phyloP scores from a whole-genome alignment of 257 asterid genomes.

The Coffea eugenioides region DNA sequence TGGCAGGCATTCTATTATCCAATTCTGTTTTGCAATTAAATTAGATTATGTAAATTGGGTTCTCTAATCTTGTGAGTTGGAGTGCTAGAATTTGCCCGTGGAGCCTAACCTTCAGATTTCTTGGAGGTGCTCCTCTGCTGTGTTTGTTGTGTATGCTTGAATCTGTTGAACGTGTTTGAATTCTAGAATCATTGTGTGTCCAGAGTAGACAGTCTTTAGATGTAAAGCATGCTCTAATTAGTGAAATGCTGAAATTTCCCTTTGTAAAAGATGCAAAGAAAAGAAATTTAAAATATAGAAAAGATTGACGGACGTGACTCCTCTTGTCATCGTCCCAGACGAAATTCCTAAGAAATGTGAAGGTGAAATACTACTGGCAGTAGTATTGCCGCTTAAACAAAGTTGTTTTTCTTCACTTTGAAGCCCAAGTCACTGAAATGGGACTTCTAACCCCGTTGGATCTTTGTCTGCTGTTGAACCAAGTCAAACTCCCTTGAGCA shows the following conservation, averaged over 20 bases:
- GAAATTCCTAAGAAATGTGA: not conserved
- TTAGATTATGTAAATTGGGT: not conserved
- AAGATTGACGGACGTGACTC: slow-evolving; percentile 11
- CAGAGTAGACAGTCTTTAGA: not conserved
- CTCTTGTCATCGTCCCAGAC: slow-evolving; percentile 10
- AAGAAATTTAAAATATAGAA: not conserved
- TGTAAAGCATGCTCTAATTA: not conserved
- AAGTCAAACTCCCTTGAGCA: slow-evolving; percentile 65
- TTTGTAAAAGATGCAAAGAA: not conserved
- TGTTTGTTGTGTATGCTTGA: not conserved
- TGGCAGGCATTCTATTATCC: not conserved
- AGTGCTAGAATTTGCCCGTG: not conserved
- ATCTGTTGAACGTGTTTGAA: not conserved
- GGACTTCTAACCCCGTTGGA: slow-evolving; percentile 70
- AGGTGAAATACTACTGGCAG: slow-evolving; percentile 15
- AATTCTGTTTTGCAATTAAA: not conserved
- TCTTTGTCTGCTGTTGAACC: slow-evolving; percentile 55
- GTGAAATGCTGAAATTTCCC: not conserved
- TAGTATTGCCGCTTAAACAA: not conserved
- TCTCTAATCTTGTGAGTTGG: not conserved
- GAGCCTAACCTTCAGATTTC: not conserved
- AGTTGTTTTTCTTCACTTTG: slow-evolving; percentile 30
- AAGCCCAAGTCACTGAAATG: slow-evolving; percentile 76
- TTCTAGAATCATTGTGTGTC: not conserved
- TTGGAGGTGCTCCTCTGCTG: not conserved